Conservation (phyloP, 228 moss, liverwort and hornwort species). For the Sphagnum magellanicum region DNA sequence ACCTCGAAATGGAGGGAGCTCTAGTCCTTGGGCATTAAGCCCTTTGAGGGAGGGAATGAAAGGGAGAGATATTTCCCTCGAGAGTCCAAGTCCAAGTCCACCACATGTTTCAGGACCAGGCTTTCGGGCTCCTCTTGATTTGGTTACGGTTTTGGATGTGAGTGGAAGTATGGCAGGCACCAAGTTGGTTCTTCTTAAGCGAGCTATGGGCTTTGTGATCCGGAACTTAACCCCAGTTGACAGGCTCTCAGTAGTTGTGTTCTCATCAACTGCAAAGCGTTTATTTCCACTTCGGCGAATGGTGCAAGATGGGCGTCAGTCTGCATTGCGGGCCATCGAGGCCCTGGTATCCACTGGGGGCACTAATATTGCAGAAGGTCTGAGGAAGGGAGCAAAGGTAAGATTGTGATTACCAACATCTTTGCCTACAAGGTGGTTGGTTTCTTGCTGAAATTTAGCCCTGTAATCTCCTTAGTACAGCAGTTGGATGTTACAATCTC, state of each 20-base stretch:
- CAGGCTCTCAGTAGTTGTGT: constrained; percentile 38
- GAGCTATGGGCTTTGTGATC: constrained; percentile 44
- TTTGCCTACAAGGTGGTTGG: too few relatives aligned
- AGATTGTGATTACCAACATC: neutral
- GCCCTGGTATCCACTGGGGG: constrained; percentile 36
- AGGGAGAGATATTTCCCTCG: neutral
- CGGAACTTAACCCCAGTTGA: constrained; percentile 30
- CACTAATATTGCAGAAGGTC: constrained; percentile 39
- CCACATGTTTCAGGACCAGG: constrained; percentile 22
- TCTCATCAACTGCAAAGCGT: constrained; percentile 33
- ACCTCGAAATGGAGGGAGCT: neutral
- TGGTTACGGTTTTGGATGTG: constrained; percentile 36
- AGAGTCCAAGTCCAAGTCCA: neutral
- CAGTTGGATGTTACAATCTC: too few relatives aligned
- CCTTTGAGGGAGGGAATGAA: constrained; percentile 2
- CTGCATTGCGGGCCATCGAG: constrained; percentile 29
- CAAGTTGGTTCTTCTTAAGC: constrained; percentile 32
- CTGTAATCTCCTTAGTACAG: too few relatives aligned
- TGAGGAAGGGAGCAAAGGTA: constrained; percentile 32
- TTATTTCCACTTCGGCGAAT: constrained; percentile 30
- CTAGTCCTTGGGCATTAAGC: neutral
- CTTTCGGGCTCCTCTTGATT: constrained; percentile 33
- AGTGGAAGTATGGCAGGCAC: constrained; percentile 49
- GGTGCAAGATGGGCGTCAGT: constrained; percentile 35
- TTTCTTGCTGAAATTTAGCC: too few relatives aligned